phyloP scores from a whole-genome alignment of 2,329 filamentous ascomycete genomes.

The Cryphonectria japonica region DNA sequence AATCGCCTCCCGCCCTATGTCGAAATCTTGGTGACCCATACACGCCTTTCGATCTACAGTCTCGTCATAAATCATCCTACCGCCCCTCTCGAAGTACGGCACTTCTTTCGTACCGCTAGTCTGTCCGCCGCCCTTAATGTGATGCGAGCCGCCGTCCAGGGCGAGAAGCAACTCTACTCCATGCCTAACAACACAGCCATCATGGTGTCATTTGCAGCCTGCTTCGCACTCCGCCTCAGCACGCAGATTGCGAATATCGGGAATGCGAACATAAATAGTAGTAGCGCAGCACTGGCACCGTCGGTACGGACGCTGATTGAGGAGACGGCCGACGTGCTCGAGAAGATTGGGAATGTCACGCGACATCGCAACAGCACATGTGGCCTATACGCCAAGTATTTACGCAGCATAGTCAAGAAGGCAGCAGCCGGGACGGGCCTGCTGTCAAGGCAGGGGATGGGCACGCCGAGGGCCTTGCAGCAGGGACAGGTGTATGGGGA shows the following conservation, averaged over 20 bases:
- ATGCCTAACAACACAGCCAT: constrained; percentile 82
- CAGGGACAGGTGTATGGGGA: constrained; percentile 6
- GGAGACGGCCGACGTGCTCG: constrained; percentile 69
- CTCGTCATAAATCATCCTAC: constrained; percentile 76
- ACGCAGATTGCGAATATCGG: constrained; percentile 61
- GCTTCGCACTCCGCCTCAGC: constrained; percentile 68
- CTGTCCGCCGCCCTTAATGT: constrained; percentile 76
- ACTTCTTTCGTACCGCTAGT: constrained; percentile 73
- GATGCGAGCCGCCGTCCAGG: constrained; percentile 73
- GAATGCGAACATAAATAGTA: constrained; percentile 35
- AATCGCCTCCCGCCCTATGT: constrained; percentile 70
- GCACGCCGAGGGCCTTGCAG: constrained; percentile 17
- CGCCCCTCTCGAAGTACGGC: constrained; percentile 69
- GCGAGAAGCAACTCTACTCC: constrained; percentile 69
- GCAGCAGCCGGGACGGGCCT: constrained; percentile 34
- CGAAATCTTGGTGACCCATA: constrained; percentile 74
- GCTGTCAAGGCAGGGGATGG: constrained; percentile 17
- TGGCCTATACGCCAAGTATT: constrained; percentile 50
- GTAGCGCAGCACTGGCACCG: constrained; percentile 50
- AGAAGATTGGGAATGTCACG: constrained; percentile 69
- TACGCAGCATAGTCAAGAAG: constrained; percentile 48
- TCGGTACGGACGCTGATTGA: constrained; percentile 68
- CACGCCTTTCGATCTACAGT: constrained; percentile 73
- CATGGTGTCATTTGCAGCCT: constrained; percentile 77
- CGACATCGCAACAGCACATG: constrained; percentile 70